A percentile compares a stretch with the other conserved stretches of the same genome.
Evolutionary conservation across 306 rosid species (phyloP).

Genomic region (Sindora glabra): DNA sequence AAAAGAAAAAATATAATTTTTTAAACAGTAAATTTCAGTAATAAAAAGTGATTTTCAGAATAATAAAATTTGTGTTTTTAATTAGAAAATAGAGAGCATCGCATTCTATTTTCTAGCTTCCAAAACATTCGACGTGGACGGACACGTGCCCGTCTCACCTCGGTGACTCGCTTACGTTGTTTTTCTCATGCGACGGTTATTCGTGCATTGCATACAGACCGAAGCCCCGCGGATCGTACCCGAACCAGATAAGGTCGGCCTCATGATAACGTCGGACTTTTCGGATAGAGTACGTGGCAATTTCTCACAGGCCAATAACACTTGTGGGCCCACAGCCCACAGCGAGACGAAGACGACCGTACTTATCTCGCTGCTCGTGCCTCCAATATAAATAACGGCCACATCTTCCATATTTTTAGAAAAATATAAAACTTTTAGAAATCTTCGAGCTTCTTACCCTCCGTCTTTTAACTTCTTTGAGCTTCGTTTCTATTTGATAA

Average conservation of each 20-base stretch:
- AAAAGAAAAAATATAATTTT: too few species aligned
- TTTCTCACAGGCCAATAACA: not conserved
- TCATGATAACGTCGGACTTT: conserved; percentile 27
- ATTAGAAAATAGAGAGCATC: not conserved
- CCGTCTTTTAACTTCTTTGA: not conserved
- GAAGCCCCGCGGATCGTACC: conserved; percentile 23
- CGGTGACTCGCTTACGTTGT: not conserved
- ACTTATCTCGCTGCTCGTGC: conserved; percentile 20
- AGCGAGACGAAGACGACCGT: conserved; percentile 33
- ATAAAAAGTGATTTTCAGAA: not conserved
- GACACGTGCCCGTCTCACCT: conserved; percentile 21
- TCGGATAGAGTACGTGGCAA: conserved; percentile 29
- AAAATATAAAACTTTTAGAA: not conserved
- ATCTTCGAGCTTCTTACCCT: not conserved
- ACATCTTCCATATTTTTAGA: not conserved
- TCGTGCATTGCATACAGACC: conserved; percentile 43
- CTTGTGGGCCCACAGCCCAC: conserved; percentile 18
- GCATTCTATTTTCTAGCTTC: not conserved
- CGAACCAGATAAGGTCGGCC: conserved; percentile 66
- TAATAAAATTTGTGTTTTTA: not conserved
- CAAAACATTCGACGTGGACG: not conserved
- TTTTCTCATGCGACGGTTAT: conserved; percentile 17
- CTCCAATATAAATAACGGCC: conserved; percentile 37
- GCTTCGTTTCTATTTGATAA: not conserved
- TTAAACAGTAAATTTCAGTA: too few species aligned